Evolutionary conservation across 768 basidiomycete species (phyloP), one percentile per base, ranked within the genome.

Genomic region (Calvatia gigantea): DNA sequence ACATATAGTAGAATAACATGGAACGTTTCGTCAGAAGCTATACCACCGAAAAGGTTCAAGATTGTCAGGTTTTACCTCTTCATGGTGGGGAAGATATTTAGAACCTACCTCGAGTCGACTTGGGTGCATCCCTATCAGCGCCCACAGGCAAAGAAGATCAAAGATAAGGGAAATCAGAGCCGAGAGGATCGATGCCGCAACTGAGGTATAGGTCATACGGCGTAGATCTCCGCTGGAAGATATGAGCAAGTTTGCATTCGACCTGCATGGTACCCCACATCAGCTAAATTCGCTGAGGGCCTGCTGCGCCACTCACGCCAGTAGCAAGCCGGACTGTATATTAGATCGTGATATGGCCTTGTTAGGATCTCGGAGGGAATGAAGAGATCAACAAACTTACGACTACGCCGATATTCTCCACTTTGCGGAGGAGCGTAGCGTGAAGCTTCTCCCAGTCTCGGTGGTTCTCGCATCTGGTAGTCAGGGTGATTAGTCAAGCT

Each of bases 391-490:
- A 47, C 35, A 29, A 15, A 28, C 42, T 27, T 47, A 58, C 57
- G 19, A 58, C 57, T 23, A 58, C 44, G 14, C 57, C 57, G 23
- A 58, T 54, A 29, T 48, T 51, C 25, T 58, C 57, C n/a, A 58
- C 28, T 42, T 58, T 58, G 12, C 57, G 42, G 14, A 52, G 50
- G n/a, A 58, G 49, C 15, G 51, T 54, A 1, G 9, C 29, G 39
- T 51, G 51, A 15, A 58, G 47, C 14, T 53, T 31, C n/a, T 37
- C 42, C 57, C 57, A 58, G 31, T 53, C 9, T 39, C 51, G 27
- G 17, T 58, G 31, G 6, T 35, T n/a, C 32, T 54, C 51, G 35
- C 39, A 54, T 38, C 57, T 57, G 5, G 12, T 17, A 8, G 29
- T 29, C 32, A 17, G 52, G 25, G 12, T 23, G 17, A 29, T 28